These are phyloP conservation scores for Pelargonium fulgidum DNA, from an alignment of 441 rosid genomes.

Conservation along the genomic window DNA sequence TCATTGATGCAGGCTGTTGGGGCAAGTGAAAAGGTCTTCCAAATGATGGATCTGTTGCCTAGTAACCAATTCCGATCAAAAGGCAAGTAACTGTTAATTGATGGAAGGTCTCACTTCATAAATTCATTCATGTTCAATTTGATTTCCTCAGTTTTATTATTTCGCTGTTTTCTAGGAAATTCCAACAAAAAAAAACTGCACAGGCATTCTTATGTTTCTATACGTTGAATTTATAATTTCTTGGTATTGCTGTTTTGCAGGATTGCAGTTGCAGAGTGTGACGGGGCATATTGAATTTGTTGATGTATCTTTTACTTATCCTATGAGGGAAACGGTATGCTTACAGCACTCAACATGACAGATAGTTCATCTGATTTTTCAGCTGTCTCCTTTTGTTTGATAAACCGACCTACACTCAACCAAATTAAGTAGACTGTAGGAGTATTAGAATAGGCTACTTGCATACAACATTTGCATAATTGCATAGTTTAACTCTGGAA, in stretches of 20 bases:
- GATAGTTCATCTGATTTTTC: slow-evolving; percentile 5
- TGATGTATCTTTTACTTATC: slow-evolving; percentile 62
- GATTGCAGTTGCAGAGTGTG: slow-evolving; percentile 51
- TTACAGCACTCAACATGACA: slow-evolving; percentile 16
- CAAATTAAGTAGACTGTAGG: neutral
- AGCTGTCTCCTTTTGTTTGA: neutral
- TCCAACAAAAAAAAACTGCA: slow-evolving; percentile 13
- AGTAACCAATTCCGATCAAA: slow-evolving; percentile 65
- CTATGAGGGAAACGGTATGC: slow-evolving; percentile 59
- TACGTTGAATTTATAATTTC: slow-evolving; percentile 16
- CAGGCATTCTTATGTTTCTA: slow-evolving; percentile 2
- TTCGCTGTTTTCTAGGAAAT: slow-evolving; percentile 20
- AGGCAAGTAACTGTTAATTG: slow-evolving; percentile 45
- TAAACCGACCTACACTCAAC: neutral
- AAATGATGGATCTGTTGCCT: slow-evolving; percentile 84
- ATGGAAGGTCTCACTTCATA: neutral
- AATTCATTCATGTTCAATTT: slow-evolving; percentile 5
- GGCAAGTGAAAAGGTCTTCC: slow-evolving; percentile 96
- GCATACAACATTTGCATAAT: too few species aligned
- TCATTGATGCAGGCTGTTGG: slow-evolving; percentile 93
- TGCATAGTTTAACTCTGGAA: neutral
- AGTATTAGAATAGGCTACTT: too few species aligned
- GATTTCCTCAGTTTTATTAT: slow-evolving; percentile 14
- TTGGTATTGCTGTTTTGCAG: slow-evolving; percentile 34
- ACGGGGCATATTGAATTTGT: slow-evolving; percentile 57